Base-by-base conservation (phyloP, 441 rosid species). In the Daphne laureola region DNA sequence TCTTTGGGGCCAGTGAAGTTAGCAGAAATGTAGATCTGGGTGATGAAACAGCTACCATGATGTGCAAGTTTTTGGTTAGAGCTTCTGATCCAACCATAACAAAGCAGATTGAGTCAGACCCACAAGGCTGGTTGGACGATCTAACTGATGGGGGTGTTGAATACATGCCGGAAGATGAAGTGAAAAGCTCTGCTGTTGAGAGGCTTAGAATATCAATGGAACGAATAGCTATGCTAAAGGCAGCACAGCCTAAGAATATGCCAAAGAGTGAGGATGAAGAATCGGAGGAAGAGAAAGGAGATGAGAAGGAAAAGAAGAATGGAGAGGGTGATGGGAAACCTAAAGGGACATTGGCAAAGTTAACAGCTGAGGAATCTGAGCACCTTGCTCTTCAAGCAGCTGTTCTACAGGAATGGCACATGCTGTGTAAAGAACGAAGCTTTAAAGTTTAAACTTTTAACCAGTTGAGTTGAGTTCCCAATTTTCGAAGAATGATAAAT, bases 1-100 rank as follows among this genome's bases (percentile, higher is more conserved):
- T 93, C 36, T 90, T 93, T 72, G 99, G 99, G 58, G 96, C 97
- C 57, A 90, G 96, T 76, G 99, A 93, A 80, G 95, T 93, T 49
- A 93, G 97, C 80, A 82, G 99, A 73, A 90, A 93, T 59, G 92
- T 93, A 60, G 99, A 90, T 59, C 77, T 93, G 46, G 99, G 97
- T 6, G 99, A 93, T 14, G 99, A 90, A 72, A 87, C 96, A 14
- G 90, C 99, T 0, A 90, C 95, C 47, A 90, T 93, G 99, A 77
- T 87, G 65, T 93, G 99, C 83, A 93, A 90, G 68, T 93, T 94
- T 59, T 93, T 90, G 58, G 95, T 90, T 57, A 89, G 94, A 66
- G 99, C 99, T 55, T 90, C 99, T 21, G 99, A 90, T 66, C 89
- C 93, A 36, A 82, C 91, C 38, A 87, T 90, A 61, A 80, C 99